Evolutionary conservation across 305 asterid genomes (phyloP).

Genomic region (Fraxinus paxiana): DNA sequence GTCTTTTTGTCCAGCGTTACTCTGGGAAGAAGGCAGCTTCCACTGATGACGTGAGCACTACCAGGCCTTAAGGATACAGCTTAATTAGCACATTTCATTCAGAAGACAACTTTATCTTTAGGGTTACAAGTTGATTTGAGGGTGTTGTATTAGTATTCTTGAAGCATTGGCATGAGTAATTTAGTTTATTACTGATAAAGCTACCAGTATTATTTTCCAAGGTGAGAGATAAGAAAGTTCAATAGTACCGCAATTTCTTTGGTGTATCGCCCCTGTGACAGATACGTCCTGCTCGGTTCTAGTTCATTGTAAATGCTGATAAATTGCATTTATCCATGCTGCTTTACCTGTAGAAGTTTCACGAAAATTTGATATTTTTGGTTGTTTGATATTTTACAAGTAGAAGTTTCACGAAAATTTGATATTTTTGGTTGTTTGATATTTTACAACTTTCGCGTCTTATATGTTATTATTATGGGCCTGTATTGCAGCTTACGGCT

Average conservation of each 20-base stretch:
- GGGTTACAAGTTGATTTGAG: background rate
- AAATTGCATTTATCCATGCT: background rate
- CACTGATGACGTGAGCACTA: conserved; percentile 45
- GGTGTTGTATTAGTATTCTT: background rate
- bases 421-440: background rate
- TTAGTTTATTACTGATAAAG: conserved; percentile 24
- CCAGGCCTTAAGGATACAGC: conserved; percentile 52
- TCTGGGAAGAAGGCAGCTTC: conserved; percentile 65
- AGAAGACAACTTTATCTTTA: conserved; percentile 16
- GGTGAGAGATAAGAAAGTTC: conserved; percentile 14
- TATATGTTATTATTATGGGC: background rate
- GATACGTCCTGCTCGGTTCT: background rate
- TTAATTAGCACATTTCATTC: conserved; percentile 31
- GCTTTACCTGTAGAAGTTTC: background rate
- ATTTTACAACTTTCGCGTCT: background rate
- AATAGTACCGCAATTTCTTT: background rate
- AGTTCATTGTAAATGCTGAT: background rate
- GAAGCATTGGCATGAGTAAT: background rate
- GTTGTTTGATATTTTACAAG: background rate
- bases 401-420: no score
- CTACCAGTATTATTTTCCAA: conserved; percentile 17
- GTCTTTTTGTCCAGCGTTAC: conserved; percentile 59
- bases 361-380: background rate
- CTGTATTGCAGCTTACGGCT: background rate
- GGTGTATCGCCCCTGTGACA: background rate